Evolutionary conservation across 192 early-diverging fungal species (phyloP).

Genomic region (Allomyces javanicus): DNA sequence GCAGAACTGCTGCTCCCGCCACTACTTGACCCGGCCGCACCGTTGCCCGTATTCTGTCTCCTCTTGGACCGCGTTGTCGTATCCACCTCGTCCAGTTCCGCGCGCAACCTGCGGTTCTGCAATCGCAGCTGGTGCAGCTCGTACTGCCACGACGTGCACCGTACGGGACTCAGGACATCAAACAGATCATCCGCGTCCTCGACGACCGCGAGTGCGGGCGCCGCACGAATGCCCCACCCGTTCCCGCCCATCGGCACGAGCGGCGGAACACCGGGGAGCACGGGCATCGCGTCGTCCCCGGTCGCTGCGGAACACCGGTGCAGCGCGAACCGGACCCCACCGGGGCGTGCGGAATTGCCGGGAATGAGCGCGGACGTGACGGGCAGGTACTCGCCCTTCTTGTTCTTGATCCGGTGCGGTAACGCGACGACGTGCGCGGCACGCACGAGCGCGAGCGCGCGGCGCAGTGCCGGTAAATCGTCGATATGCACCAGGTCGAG

Average conservation of each 20-base stretch:
- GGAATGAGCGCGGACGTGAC: constrained; percentile 19
- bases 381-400: constrained; percentile 15
- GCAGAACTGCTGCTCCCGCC: no score
- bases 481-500: constrained; percentile 20
- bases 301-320: not conserved
- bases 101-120: constrained; percentile 30
- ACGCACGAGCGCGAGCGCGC: constrained; percentile 14
- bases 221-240: constrained; percentile 1
- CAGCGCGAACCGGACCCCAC: not conserved
- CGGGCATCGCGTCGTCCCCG: not conserved
- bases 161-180: constrained; percentile 16
- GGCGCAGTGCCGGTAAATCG: constrained; percentile 18
- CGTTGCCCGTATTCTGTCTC: no score
- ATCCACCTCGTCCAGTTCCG: constrained; percentile 20
- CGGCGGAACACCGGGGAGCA: not conserved
- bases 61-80: not conserved
- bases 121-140: constrained; percentile 41
- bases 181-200: constrained; percentile 18
- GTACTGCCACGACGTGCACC: constrained; percentile 35
- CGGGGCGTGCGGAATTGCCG: constrained; percentile 6
- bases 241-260: not conserved
- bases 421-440: constrained; percentile 15
- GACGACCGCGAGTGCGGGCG: not conserved
- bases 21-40: no score
- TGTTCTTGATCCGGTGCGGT: constrained; percentile 14